These are phyloP conservation scores for Cladorrhinum samala DNA, from an alignment of 495 filamentous ascomycete genomes.

Conservation along the genomic window DNA sequence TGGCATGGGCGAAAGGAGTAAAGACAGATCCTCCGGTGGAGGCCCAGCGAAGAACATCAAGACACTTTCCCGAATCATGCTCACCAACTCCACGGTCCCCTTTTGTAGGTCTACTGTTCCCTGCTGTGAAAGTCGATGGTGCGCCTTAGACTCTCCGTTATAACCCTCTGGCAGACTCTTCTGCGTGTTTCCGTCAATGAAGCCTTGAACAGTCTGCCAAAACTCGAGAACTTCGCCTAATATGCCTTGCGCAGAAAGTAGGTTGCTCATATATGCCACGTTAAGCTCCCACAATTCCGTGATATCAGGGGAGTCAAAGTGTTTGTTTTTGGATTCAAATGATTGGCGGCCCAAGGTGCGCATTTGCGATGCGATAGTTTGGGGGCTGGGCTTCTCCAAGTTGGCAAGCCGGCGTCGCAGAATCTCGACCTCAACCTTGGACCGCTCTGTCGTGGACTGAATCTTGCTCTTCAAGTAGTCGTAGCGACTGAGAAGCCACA, in stretches of 20 bases:
- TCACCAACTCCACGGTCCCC: slow-evolving; percentile 71
- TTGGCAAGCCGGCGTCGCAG: slow-evolving; percentile 71
- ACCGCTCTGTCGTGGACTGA: slow-evolving; percentile 66
- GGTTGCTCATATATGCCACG: slow-evolving; percentile 60
- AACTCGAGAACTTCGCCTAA: slow-evolving; percentile 87
- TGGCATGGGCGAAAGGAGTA: slow-evolving; percentile 72
- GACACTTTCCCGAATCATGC: slow-evolving; percentile 71
- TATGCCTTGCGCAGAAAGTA: slow-evolving; percentile 69
- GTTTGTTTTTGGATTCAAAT: slow-evolving; percentile 45
- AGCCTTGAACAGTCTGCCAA: slow-evolving; percentile 86
- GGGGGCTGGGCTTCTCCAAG: slow-evolving; percentile 60
- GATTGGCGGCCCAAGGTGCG: slow-evolving; percentile 60
- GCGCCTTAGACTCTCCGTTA: slow-evolving; percentile 73
- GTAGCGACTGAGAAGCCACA: slow-evolving; percentile 84
- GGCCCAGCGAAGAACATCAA: slow-evolving; percentile 79
- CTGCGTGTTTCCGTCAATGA: slow-evolving; percentile 82
- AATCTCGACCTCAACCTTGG: slow-evolving; percentile 86
- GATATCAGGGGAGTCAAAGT: slow-evolving; percentile 66
- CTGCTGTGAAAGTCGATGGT: slow-evolving; percentile 72
- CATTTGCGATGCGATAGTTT: slow-evolving; percentile 65
- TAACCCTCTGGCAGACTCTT: slow-evolving; percentile 73
- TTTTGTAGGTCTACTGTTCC: slow-evolving; percentile 67
- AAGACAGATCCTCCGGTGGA: slow-evolving; percentile 82
- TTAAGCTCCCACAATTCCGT: slow-evolving; percentile 89
- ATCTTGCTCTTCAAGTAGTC: slow-evolving; percentile 85